Base-by-base conservation (phyloP, 2,329 filamentous ascomycete genomes). In the Diplodia mutila region DNA sequence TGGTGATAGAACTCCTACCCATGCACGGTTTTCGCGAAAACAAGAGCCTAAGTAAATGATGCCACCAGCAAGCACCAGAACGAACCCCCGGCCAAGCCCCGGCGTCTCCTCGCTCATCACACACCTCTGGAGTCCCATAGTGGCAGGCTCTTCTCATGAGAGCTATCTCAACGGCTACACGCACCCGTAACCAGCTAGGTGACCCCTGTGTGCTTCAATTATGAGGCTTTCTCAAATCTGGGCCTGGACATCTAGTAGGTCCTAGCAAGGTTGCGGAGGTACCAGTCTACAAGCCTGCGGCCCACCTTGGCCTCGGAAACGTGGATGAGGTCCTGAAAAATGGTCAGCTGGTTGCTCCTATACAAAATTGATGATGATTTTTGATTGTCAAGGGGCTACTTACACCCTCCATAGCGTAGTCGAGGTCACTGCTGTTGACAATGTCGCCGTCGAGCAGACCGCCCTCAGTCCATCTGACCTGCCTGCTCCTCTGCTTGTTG, bases 261-360 rank as follows among this genome's bases (percentile, higher is more conserved):
- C 80, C 95, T 90, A 69, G 94, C 92, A 77, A 99, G 85, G 85
- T 99, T 99, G 79, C 95, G 90, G 78, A 99, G 88, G 82, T 99
- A 99, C 95, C 95, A 99, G 83, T 99, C 95, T 72, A 99, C 94
- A 76, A 99, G 85, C 84, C 95, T 96, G 75, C 95, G 89, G 78
- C 95, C 95, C 69, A 97, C 93, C 90, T 99, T 99, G 73, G 94
- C 94, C 84, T 99, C 95, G 68, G 94, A 97, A 74, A 99, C 95
- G 83, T 99, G 95, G 80, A 99, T 99, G 75, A 99, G 84, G 79
- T 99, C 94, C 91, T 93, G 74, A 8, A 66, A 42, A 14, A 64
- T 27, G 34, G 69, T 78, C 74, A 79, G 72, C 52, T 4, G 2
- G 8, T 12, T 37, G 12, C 12, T 37, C 34, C 4, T 37, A 67